Evolutionary conservation across 2,329 filamentous ascomycete species (phyloP), one percentile per base, ranked within the genome.

Genomic region (Fusarium sp.): DNA sequence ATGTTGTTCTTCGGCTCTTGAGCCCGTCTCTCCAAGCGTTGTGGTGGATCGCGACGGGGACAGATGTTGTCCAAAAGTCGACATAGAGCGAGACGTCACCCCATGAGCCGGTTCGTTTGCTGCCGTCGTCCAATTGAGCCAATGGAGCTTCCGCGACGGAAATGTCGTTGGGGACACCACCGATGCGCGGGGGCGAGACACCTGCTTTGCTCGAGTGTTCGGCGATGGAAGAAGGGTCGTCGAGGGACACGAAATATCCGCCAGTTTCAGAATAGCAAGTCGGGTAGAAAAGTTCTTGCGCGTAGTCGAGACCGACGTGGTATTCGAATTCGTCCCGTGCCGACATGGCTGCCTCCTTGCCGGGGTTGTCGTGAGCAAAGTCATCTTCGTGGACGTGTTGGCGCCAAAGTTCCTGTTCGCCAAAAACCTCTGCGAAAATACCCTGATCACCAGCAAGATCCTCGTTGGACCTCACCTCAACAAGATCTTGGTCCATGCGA

Each of bases 391-490:
- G 57, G 8, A 70, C 42, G 9, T 70, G 62, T 7, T 40, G 59
- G 5, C 71, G 71, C 72, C 72, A 74, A 9, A 68, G 49, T 31
- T 74, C 69, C 45, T 74, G 72, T 42, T 77, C 75, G 4, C 75
- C 75, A 45, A 77, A 76, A 0, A 78, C 66, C 46, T 77, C 72
- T n/a, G 71, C 75, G 23, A 77, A 74, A 15, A 78, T 65, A 12
- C 75, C 76, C 49, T 78, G 77, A 33, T 78, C 77, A 18, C 76
- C 75, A 12, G 64, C 69, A 2, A 78, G 62, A 8, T 69, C 49
- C 6, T 57, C 45, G 3, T 51, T 55, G 1, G 62, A 61, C 7
- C 34, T 28, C 9, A 73, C 42, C 38, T 70, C 66, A 2, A 57
- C n/a, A 2, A 71, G 53, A 26, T 66, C 69, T 47, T 65, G 60